phyloP scores from a whole-genome alignment of 192 early-diverging fungal species.

The Coemansia sp. region DNA sequence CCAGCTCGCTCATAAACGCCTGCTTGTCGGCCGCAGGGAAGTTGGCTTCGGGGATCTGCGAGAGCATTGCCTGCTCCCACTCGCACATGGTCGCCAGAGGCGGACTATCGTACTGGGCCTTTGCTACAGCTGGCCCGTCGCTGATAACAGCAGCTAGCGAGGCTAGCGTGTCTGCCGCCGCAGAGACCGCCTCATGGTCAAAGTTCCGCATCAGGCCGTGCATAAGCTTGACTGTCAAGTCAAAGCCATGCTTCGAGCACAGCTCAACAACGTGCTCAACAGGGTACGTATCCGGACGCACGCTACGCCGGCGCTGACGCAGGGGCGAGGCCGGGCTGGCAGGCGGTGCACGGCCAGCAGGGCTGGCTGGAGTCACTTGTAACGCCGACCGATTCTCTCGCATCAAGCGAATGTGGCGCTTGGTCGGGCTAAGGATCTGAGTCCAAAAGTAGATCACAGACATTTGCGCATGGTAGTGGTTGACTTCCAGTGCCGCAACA shows the following conservation, averaged over 20 bases:
- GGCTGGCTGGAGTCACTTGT: neutral
- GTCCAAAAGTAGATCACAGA: conserved; percentile 36
- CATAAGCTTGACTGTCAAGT: conserved; percentile 32
- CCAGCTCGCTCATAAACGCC: conserved; percentile 30
- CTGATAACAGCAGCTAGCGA: conserved; percentile 35
- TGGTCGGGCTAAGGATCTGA: conserved; percentile 48
- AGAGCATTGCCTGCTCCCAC: conserved; percentile 43
- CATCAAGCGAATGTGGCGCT: conserved; percentile 45
- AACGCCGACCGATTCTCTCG: conserved; percentile 15
- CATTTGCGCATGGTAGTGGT: conserved; percentile 46
- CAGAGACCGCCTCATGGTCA: conserved; percentile 36
- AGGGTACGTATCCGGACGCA: conserved; percentile 30
- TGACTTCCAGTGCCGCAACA: conserved; percentile 41
- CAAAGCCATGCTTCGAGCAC: conserved; percentile 40
- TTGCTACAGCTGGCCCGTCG: conserved; percentile 31
- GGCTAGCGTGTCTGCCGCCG: conserved; percentile 38
- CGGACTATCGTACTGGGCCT: conserved; percentile 27
- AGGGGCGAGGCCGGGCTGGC: conserved; percentile 15
- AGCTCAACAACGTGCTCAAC: conserved; percentile 38
- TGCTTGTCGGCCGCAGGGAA: conserved; percentile 32
- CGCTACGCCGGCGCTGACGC: conserved; percentile 11
- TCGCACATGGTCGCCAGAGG: conserved; percentile 36
- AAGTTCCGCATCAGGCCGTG: conserved; percentile 36
- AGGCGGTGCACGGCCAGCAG: neutral
- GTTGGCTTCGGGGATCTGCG: conserved; percentile 42